These are phyloP conservation scores for Parascedosporium putredinis DNA, from an alignment of 2,329 filamentous ascomycete genomes.

Conservation along the genomic window DNA sequence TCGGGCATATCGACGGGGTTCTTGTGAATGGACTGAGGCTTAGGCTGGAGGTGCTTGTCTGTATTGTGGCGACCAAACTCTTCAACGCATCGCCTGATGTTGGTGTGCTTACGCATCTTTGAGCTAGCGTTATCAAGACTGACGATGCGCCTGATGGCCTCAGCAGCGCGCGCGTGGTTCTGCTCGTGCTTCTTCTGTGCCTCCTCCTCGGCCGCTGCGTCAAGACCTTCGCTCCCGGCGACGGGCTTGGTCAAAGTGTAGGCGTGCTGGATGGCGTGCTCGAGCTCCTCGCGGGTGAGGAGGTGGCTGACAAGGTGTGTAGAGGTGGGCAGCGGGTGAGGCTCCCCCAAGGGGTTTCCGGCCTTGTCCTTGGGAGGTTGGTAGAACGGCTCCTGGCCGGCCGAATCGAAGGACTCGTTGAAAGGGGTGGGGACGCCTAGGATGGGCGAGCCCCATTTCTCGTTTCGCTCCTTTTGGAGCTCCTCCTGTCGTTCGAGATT, in stretches of 20 bases:
- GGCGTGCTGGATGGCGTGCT: conserved; percentile 55
- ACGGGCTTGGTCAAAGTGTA: conserved; percentile 55
- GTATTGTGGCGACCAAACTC: conserved; percentile 88
- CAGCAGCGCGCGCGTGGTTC: conserved; percentile 56
- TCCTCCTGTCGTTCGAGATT: conserved; percentile 67
- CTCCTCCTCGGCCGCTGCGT: conserved; percentile 19
- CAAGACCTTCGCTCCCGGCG: conserved; percentile 20
- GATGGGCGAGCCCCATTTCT: conserved; percentile 65
- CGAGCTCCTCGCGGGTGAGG: conserved; percentile 56
- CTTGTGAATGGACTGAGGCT: conserved; percentile 36
- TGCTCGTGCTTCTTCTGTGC: conserved; percentile 34
- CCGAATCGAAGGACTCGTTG: conserved; percentile 67
- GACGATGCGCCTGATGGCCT: conserved; percentile 72
- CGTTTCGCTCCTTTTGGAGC: conserved; percentile 54
- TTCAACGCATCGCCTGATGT: conserved; percentile 74
- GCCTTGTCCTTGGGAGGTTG: conserved; percentile 26
- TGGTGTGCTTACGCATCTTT: conserved; percentile 69
- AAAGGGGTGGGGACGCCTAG: conserved; percentile 73
- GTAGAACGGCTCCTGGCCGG: conserved; percentile 34
- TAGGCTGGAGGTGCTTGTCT: conserved; percentile 57
- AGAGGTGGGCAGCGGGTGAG: conserved; percentile 34
- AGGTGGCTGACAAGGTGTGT: conserved; percentile 63
- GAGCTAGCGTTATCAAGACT: conserved; percentile 65
- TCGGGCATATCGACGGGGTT: conserved; percentile 28
- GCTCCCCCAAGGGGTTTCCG: conserved; percentile 28